Conservation (phyloP, 2,329 filamentous ascomycete genomes). For the Monilinia aucupariae region DNA sequence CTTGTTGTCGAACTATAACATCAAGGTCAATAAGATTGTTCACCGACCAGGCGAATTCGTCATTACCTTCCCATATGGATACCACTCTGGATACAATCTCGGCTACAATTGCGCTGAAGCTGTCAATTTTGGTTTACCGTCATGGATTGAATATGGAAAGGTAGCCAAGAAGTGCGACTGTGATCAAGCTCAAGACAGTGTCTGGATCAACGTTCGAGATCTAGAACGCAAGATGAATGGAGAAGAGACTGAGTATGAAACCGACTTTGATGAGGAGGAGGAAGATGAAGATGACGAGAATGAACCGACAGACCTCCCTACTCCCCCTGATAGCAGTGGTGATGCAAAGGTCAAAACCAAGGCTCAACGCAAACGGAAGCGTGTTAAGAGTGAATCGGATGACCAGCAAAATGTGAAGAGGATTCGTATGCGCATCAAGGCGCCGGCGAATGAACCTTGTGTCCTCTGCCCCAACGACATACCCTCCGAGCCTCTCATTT, state of each 20-base stretch:
- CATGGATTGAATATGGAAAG: constrained; percentile 90
- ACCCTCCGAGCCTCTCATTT: constrained; percentile 71
- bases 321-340: constrained; percentile 67
- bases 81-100: constrained; percentile 95
- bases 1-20: constrained; percentile 81
- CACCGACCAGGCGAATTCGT: constrained; percentile 97
- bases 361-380: constrained; percentile 63
- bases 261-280: constrained; percentile 67
- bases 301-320: constrained; percentile 64
- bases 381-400: constrained; percentile 42
- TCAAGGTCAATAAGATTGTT: constrained; percentile 92
- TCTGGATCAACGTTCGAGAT: constrained; percentile 95
- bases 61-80: constrained; percentile 96
- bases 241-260: constrained; percentile 79
- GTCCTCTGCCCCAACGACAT: constrained; percentile 90
- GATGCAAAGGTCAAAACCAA: constrained; percentile 56
- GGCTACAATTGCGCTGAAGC: constrained; percentile 99
- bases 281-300: constrained; percentile 59
- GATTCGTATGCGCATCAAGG: constrained; percentile 66
- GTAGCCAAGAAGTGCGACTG: constrained; percentile 97
- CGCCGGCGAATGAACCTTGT: constrained; percentile 70
- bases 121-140: constrained; percentile 94
- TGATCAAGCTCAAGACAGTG: constrained; percentile 89
- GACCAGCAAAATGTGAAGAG: constrained; percentile 56
- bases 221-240: constrained; percentile 91